Conservation (phyloP, 108 stramenopile species). For the Fistulifera pelliculosa region DNA sequence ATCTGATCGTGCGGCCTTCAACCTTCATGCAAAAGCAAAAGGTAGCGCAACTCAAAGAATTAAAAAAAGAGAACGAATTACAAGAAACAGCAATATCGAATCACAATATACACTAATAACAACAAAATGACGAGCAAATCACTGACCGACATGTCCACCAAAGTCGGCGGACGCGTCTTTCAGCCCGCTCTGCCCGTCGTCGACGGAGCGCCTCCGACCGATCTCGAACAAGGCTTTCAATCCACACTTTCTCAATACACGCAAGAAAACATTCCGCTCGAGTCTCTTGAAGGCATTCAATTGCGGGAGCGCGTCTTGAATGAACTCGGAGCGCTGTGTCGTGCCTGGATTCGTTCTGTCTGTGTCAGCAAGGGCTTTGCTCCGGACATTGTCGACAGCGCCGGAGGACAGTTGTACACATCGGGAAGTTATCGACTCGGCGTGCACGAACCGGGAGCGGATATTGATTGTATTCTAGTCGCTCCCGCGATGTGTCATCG, state of each 20-base stretch:
- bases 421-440: conserved; percentile 92
- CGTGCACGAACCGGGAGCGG: conserved; percentile 94
- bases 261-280: conserved; percentile 57
- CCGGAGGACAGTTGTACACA: conserved; percentile 82
- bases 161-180: conserved; percentile 66
- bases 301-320: conserved; percentile 70
- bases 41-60: too few species aligned
- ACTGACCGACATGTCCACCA: conserved; percentile 26
- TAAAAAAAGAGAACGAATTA: too few species aligned
- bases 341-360: conserved; percentile 65
- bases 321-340: conserved; percentile 49
- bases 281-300: conserved; percentile 64
- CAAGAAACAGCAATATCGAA: too few species aligned
- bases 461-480: conserved; percentile 87
- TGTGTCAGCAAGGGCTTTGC: conserved; percentile 45
- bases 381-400: conserved; percentile 46
- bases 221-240: conserved; percentile 50
- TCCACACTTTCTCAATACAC: conserved; percentile 30
- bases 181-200: conserved; percentile 72
- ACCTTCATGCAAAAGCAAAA: too few species aligned
- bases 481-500: conserved; percentile 79
- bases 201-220: conserved; percentile 42
- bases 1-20: too few species aligned
- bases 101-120: too few species aligned
- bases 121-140: too few species aligned